A percentile compares a stretch with the other conserved stretches of the same genome.
phyloP scores from a whole-genome alignment of 139 green algal species.

The Chlorella sp. region DNA sequence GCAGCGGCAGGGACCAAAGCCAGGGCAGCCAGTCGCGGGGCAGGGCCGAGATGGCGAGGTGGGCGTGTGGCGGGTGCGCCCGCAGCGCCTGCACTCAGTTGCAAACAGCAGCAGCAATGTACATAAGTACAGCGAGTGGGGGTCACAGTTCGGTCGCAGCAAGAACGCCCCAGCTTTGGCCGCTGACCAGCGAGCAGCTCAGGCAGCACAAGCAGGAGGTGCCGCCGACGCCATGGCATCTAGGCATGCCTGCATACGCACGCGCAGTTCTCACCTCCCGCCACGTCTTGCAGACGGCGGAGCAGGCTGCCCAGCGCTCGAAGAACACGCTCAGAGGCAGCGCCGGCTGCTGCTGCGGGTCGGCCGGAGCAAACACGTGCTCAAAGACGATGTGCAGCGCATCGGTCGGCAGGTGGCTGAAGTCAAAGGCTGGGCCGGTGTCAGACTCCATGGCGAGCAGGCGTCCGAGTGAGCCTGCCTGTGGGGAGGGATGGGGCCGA shows the following conservation, averaged over 20 bases:
- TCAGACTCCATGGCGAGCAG: neutral
- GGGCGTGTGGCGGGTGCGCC: neutral
- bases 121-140: neutral
- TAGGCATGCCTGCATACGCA: neutral
- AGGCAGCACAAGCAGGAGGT: neutral
- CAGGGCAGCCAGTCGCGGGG: constrained; percentile 10
- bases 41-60: neutral
- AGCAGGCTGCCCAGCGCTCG: neutral
- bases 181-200: too few relatives aligned
- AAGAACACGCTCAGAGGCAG: constrained; percentile 14
- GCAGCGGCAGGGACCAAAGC: neutral
- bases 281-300: neutral
- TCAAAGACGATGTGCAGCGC: constrained; percentile 7
- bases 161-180: too few relatives aligned
- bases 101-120: too few relatives aligned
- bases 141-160: too few relatives aligned
- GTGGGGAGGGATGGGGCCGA: too few relatives aligned
- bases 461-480: too few relatives aligned
- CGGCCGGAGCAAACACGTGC: neutral
- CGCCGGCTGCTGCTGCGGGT: neutral
- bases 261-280: neutral
- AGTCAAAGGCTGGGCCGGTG: neutral
- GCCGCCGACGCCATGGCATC: neutral
- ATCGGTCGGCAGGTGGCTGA: constrained; percentile 13
- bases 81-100: constrained; percentile 5